phyloP scores from a whole-genome alignment of 768 basidiomycete species.

The Boletus sensibilis region DNA sequence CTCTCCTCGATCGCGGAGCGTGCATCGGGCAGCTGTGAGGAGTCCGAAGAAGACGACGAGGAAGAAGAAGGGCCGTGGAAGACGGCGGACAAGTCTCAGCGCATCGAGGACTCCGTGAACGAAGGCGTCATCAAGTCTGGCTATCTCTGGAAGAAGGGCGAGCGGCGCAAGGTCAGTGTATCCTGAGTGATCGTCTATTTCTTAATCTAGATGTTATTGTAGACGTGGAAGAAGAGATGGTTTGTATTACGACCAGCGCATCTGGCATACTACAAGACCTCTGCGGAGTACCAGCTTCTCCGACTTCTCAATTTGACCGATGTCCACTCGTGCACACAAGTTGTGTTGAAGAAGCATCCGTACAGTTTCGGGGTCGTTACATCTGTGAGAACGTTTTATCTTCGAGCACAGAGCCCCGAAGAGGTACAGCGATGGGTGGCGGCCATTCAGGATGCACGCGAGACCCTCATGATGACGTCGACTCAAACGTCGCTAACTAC shows the following conservation, averaged over 20 bases:
- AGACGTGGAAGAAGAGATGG: slow-evolving; percentile 99
- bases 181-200: neutral
- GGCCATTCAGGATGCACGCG: slow-evolving; percentile 76
- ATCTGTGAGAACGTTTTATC: slow-evolving; percentile 84
- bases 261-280: slow-evolving; percentile 94
- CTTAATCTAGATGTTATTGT: slow-evolving; percentile 9
- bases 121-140: slow-evolving; percentile 85
- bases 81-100: slow-evolving; percentile 44
- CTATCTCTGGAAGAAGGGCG: slow-evolving; percentile 97
- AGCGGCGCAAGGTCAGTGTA: slow-evolving; percentile 82
- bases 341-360: slow-evolving; percentile 84
- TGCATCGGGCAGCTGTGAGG: slow-evolving; percentile 67
- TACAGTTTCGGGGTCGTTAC: slow-evolving; percentile 93
- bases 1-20: slow-evolving; percentile 79
- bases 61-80: slow-evolving; percentile 68
- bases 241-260: slow-evolving; percentile 92
- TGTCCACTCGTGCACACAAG: slow-evolving; percentile 85
- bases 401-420: slow-evolving; percentile 69
- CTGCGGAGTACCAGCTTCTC: slow-evolving; percentile 90
- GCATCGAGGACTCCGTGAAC: slow-evolving; percentile 50
- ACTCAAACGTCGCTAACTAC: slow-evolving; percentile 53
- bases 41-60: slow-evolving; percentile 74
- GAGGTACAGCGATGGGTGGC: slow-evolving; percentile 83
- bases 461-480: slow-evolving; percentile 59
- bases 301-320: slow-evolving; percentile 84